Percentiles rank a stretch among this genome's conserved stretches.
phyloP scores from a whole-genome alignment of 2,329 filamentous ascomycete species.

The Arthrobotrys entomopaga region DNA sequence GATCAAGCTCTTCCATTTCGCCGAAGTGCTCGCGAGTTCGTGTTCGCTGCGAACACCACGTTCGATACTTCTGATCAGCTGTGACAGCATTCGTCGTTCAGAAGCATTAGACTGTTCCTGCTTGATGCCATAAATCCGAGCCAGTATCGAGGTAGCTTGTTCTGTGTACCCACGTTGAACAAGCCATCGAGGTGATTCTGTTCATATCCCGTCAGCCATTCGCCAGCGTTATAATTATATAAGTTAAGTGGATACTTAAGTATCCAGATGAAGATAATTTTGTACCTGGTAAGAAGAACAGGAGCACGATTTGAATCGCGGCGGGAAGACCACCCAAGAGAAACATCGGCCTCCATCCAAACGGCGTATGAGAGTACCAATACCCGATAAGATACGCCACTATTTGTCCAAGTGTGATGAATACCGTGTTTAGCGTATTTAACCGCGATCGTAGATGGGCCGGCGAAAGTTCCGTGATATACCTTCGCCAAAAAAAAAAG shows the following conservation, averaged over 20 bases:
- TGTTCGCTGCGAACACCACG: constrained; percentile 69
- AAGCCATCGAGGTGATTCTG: constrained; percentile 89
- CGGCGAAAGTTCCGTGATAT: constrained; percentile 87
- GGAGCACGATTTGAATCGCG: constrained; percentile 73
- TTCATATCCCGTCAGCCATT: constrained; percentile 60
- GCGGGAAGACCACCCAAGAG: constrained; percentile 84
- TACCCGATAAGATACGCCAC: constrained; percentile 87
- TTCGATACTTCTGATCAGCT: constrained; percentile 65
- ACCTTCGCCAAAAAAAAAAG: constrained; percentile 63
- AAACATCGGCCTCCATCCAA: constrained; percentile 90
- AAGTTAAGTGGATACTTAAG: too few relatives aligned
- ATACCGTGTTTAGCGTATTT: constrained; percentile 82
- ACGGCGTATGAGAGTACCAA: constrained; percentile 62
- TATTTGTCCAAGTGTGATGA: constrained; percentile 88
- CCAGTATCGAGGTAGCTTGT: constrained; percentile 74
- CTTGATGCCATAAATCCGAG: constrained; percentile 69
- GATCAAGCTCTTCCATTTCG: constrained; percentile 54
- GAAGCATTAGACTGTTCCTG: constrained; percentile 26
- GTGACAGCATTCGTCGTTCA: constrained; percentile 44
- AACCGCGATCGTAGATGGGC: constrained; percentile 78
- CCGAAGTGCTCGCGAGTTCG: constrained; percentile 55
- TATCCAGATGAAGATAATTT: neutral
- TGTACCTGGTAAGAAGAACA: constrained; percentile 65
- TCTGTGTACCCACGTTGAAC: constrained; percentile 73
- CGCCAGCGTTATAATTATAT: too few relatives aligned